Base-by-base conservation (phyloP, 2,329 filamentous ascomycete genomes). In the Karstenula rhodostoma region DNA sequence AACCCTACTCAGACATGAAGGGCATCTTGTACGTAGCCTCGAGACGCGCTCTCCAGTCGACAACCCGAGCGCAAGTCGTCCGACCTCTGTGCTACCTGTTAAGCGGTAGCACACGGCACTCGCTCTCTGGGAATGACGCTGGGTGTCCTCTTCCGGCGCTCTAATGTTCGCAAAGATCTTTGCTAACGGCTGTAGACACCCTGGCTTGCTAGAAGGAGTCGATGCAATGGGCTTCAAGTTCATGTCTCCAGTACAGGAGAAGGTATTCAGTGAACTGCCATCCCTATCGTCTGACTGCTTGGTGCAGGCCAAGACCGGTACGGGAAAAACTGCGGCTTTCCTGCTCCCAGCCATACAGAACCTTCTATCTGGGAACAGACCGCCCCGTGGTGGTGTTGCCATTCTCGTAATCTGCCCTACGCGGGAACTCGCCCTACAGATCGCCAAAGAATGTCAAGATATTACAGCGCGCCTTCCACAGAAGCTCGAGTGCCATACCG, bases 241-340 rank as follows among this genome's bases (percentile, higher is more conserved):
- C 44, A 58, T 85, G 83, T 83, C 82, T 7, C 82, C 84, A 2
- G 84, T 86, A 13, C 84, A 86, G 66, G 79, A 84, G 53, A 82
- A 82, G 68, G 83, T 85, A 6, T 73, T 86, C 58, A 81, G 76
- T 2, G 80, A 84, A 61, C 76, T 86, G 27, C 83, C 83, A 8
- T 77, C 71, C 42, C 80, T 81, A 71, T 78, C 78, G 42, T 80
- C 80, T 49, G 84, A 86, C 67, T 85, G 83, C 62, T 79, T 86
- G 35, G 85, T 85, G 33, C 84, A 85, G 63, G 81, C 81, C 35
- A 83, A 82, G 65, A 84, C 82, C 0, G 82, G 82, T 4, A 84
- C 82, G 1, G 82, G 82, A 57, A 84, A 84, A 67, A 84, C 82
- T 4, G 73, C 82, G 23, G 81, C 81, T 8, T 84, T 84, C 60